Evolutionary conservation across 2,329 filamentous ascomycete genomes (phyloP).

Genomic region (Colletotrichum neosansevieriae): DNA sequence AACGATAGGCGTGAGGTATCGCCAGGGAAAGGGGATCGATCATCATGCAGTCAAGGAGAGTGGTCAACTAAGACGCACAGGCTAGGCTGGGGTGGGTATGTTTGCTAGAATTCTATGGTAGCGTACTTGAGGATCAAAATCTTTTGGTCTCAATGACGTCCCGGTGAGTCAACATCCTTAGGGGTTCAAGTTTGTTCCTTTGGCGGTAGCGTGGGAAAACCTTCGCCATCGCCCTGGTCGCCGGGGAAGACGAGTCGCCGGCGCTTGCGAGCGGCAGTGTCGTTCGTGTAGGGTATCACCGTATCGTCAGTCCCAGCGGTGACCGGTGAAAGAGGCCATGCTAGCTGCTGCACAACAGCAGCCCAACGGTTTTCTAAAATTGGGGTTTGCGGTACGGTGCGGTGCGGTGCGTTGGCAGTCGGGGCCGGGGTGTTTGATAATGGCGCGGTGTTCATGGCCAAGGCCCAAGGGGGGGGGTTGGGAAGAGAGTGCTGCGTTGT

Average conservation of each 20-base stretch:
- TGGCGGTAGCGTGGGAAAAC: constrained; percentile 8
- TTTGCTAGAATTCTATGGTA: constrained; percentile 18
- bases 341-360: background rate
- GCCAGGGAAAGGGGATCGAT: background rate
- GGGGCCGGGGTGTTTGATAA: too few species aligned
- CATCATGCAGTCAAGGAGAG: constrained; percentile 10
- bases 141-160: constrained; percentile 17
- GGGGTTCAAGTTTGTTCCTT: background rate
- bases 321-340: background rate
- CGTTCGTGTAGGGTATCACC: background rate
- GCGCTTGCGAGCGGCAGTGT: constrained; percentile 9
- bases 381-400: constrained; percentile 8
- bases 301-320: background rate
- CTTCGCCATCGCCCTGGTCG: constrained; percentile 10
- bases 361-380: constrained; percentile 27
- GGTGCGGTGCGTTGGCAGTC: constrained; percentile 4
- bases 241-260: constrained; percentile 35
- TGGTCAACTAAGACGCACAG: background rate
- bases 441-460: too few species aligned
- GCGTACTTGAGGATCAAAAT: constrained; percentile 19
- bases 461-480: too few species aligned
- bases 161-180: constrained; percentile 35
- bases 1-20: background rate
- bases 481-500: background rate
- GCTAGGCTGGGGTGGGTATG: constrained; percentile 2